Conservation (phyloP, 768 basidiomycete species). For the Lentinus tigrinus region DNA sequence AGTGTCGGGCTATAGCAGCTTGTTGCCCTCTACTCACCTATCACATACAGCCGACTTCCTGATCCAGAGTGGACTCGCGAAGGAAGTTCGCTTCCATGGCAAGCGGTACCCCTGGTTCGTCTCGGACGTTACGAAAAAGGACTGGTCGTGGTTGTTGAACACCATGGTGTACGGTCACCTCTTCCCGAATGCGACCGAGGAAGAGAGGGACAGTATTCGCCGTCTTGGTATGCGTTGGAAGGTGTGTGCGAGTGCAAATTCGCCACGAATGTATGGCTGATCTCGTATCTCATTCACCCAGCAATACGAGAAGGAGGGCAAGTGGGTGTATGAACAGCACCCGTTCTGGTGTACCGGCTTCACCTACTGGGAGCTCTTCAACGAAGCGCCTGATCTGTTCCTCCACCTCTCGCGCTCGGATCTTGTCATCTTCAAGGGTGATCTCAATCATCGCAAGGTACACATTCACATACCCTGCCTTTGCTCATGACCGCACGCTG, state of each 20-base stretch:
- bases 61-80: constrained; percentile 84
- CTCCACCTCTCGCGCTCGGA: constrained; percentile 87
- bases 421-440: constrained; percentile 93
- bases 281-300: constrained; percentile 27
- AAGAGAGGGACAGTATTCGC: constrained; percentile 77
- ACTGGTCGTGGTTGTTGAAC: constrained; percentile 92
- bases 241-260: constrained; percentile 44
- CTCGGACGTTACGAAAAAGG: constrained; percentile 88
- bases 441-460: constrained; percentile 85
- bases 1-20: constrained; percentile 21
- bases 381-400: constrained; percentile 88
- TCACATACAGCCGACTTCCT: constrained; percentile 80
- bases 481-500: not conserved
- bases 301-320: constrained; percentile 91
- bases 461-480: not conserved
- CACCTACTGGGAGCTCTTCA: constrained; percentile 86
- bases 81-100: constrained; percentile 88
- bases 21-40: not conserved
- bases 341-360: constrained; percentile 97
- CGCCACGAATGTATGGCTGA: too few relatives aligned
- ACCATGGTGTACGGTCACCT: constrained; percentile 89
- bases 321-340: constrained; percentile 93
- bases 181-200: constrained; percentile 80
- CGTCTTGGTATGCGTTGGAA: constrained; percentile 88
- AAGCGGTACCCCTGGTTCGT: constrained; percentile 96